Percentiles rank a stretch among this genome's conserved stretches.
Evolutionary conservation across 1,284 basidiomycete species (phyloP).

Genomic region (Marasmius oreades): DNA sequence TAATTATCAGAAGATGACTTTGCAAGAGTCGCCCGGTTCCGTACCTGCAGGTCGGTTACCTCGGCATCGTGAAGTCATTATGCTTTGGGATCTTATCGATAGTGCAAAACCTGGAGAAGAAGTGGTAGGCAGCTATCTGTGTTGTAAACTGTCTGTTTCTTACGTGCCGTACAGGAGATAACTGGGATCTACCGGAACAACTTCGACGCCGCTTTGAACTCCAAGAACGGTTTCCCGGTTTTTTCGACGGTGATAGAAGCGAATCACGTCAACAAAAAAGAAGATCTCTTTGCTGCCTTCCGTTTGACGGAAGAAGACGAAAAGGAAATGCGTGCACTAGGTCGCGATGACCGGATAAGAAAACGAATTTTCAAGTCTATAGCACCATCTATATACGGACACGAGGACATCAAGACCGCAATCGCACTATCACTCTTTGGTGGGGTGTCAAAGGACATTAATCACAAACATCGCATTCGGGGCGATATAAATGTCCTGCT

Average conservation of each 20-base stretch:
- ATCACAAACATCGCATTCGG: constrained; percentile 93
- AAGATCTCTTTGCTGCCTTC: constrained; percentile 93
- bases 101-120: constrained; percentile 98
- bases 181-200: constrained; percentile 99
- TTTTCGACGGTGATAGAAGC: constrained; percentile 98
- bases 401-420: constrained; percentile 98
- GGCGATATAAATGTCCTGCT: constrained; percentile 97
- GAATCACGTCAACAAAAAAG: constrained; percentile 97
- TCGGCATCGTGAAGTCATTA: constrained; percentile 92
- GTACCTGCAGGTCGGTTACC: constrained; percentile 97
- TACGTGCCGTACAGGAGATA: constrained; percentile 61
- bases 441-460: constrained; percentile 93
- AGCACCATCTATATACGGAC: constrained; percentile 97
- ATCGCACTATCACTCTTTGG: constrained; percentile 93
- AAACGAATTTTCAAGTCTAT: constrained; percentile 98
- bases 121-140: constrained; percentile 58
- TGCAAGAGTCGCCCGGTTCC: constrained; percentile 98
- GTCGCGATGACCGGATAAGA: constrained; percentile 90
- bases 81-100: constrained; percentile 98
- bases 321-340: constrained; percentile 82
- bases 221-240: constrained; percentile 99
- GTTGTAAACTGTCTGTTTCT: constrained; percentile 16
- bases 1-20: constrained; percentile 98
- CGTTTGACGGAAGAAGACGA: constrained; percentile 96
- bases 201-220: constrained; percentile 96